Percentiles rank a stretch among this genome's conserved stretches.
phyloP scores from a whole-genome alignment of 768 basidiomycete genomes.

The Tulasnella sp. region DNA sequence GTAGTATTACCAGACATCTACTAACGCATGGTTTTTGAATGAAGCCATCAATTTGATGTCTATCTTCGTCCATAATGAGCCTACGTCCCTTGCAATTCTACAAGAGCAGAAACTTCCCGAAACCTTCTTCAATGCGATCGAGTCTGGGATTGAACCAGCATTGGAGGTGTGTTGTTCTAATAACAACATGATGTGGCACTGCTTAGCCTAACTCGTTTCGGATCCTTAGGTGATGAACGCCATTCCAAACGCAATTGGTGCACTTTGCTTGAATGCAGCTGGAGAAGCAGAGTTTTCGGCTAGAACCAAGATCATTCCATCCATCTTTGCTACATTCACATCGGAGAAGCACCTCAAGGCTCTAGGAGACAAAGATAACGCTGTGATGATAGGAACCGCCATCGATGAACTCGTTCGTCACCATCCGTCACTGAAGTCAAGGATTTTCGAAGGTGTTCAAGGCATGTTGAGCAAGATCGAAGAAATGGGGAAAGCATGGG shows the following conservation, averaged over 20 bases:
- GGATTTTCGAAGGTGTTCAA: conserved; percentile 68
- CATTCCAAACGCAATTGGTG: conserved; percentile 90
- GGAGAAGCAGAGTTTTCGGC: conserved; percentile 71
- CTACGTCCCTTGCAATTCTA: conserved; percentile 81
- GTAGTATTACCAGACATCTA: background rate
- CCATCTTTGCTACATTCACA: conserved; percentile 75
- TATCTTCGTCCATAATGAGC: conserved; percentile 97
- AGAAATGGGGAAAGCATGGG: conserved; percentile 50
- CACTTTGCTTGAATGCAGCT: conserved; percentile 82
- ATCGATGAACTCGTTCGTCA: conserved; percentile 95
- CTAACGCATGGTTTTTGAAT: conserved; percentile 14
- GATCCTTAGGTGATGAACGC: conserved; percentile 69
- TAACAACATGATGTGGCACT: background rate
- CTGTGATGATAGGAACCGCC: conserved; percentile 72
- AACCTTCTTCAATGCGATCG: conserved; percentile 74
- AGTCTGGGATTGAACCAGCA: conserved; percentile 69
- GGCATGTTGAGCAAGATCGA: conserved; percentile 60
- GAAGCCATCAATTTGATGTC: conserved; percentile 89
- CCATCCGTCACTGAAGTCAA: conserved; percentile 71
- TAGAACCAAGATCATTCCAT: conserved; percentile 69
- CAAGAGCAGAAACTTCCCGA: conserved; percentile 88
- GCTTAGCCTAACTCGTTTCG: background rate
- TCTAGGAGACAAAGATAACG: conserved; percentile 85
- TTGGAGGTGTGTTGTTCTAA: conserved; percentile 50
- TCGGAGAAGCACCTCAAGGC: conserved; percentile 72